Evolutionary conservation across 148 eudicot genomes (phyloP).

Genomic region (Dysphania ambrosioides): DNA sequence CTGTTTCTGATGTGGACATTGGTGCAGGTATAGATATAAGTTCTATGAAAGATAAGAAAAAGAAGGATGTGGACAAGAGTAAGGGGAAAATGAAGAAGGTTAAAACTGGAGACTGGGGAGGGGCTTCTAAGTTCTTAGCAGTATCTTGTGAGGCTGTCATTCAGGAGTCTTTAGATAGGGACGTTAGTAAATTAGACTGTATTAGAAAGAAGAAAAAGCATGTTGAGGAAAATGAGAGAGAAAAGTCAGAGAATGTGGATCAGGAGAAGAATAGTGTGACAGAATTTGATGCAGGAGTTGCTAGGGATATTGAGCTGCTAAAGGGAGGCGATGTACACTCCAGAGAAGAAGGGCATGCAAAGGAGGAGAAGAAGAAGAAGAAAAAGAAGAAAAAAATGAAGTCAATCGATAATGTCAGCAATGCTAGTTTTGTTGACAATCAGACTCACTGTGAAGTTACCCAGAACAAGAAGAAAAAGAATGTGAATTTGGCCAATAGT

Average conservation of each 20-base stretch:
- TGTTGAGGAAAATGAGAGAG: not conserved
- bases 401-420: not conserved
- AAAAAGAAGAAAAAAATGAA: not conserved
- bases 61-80: too few species aligned
- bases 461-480: not conserved
- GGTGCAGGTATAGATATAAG: not conserved
- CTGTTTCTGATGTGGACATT: not conserved
- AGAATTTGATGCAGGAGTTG: too few species aligned
- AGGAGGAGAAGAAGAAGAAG: not conserved
- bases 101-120: constrained; percentile 10
- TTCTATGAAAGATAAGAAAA: constrained; percentile 13
- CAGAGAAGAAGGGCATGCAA: too few species aligned
- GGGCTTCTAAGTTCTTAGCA: too few species aligned
- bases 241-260: not conserved
- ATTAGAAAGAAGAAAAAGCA: not conserved
- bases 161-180: not conserved
- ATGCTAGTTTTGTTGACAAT: not conserved
- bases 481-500: not conserved
- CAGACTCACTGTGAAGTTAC: not conserved
- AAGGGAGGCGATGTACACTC: not conserved
- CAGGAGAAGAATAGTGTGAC: not conserved
- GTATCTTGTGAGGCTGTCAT: not conserved
- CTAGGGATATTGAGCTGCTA: not conserved
- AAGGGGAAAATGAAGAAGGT: too few species aligned
- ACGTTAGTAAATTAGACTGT: not conserved